Percentiles rank a stretch among this genome's conserved stretches.
Conservation (phyloP, 352 stramenopile genomes). For the Globisporangium abappressorium region DNA sequence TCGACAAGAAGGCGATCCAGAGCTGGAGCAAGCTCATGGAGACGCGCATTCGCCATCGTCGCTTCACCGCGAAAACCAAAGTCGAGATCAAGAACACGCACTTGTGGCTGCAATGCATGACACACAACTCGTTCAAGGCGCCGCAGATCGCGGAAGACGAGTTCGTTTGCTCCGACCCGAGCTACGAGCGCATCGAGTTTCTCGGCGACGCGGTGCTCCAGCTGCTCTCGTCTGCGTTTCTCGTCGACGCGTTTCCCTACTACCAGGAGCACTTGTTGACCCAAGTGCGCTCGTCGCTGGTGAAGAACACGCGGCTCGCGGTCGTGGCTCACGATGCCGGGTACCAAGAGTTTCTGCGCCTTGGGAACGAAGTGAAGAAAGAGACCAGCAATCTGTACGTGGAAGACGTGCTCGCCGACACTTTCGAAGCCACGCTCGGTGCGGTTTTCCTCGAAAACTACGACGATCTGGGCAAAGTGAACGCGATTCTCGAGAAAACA, state of each 20-base stretch:
- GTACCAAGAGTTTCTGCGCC: constrained; percentile 71
- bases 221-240: constrained; percentile 72
- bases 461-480: constrained; percentile 47
- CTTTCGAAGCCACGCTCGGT: constrained; percentile 77
- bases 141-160: constrained; percentile 66
- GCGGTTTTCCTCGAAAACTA: constrained; percentile 77
- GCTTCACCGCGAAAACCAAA: constrained; percentile 46
- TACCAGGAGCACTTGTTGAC: constrained; percentile 81
- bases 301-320: constrained; percentile 82
- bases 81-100: constrained; percentile 64
- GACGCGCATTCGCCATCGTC: constrained; percentile 41
- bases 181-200: constrained; percentile 85
- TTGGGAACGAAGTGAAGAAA: constrained; percentile 61
- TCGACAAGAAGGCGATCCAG: constrained; percentile 53
- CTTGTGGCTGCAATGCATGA: constrained; percentile 78
- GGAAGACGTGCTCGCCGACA: constrained; percentile 74
- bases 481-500: constrained; percentile 53
- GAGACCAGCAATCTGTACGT: constrained; percentile 55
- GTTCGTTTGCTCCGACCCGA: constrained; percentile 66
- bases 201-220: constrained; percentile 82
- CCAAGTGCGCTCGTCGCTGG: constrained; percentile 71
- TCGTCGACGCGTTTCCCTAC: constrained; percentile 77
- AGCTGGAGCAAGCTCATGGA: constrained; percentile 44
- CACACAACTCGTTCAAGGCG: constrained; percentile 72
- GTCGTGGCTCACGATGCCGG: constrained; percentile 52